phyloP scores from a whole-genome alignment of 768 basidiomycete genomes.

The Kwoniella sp. region DNA sequence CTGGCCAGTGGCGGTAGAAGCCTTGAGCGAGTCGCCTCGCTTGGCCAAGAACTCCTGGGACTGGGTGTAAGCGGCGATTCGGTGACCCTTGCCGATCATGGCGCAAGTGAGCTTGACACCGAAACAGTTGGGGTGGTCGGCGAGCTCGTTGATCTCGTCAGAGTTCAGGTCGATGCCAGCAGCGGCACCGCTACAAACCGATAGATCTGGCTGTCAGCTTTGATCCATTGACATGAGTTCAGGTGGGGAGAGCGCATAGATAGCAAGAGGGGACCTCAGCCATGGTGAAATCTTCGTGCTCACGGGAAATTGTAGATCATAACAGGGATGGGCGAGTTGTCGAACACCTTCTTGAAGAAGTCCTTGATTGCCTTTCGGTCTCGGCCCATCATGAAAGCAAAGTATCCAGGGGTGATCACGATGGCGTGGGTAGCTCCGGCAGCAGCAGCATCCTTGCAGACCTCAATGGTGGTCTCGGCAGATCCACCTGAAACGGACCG shows the following conservation, averaged over 20 bases:
- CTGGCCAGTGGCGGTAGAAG: conserved; percentile 50
- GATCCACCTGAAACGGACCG: conserved; percentile 61
- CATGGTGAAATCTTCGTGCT: too few relatives aligned
- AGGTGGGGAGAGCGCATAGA: too few relatives aligned
- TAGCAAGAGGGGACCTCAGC: too few relatives aligned
- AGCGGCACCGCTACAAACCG: conserved; percentile 49
- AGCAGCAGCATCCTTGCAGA: conserved; percentile 72
- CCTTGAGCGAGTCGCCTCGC: conserved; percentile 60
- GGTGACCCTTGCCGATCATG: conserved; percentile 78
- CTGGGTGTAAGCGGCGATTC: conserved; percentile 65
- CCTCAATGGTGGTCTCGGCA: conserved; percentile 70
- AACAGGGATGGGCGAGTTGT: conserved; percentile 61
- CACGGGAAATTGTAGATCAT: conserved; percentile 84
- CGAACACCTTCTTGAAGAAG: conserved; percentile 61
- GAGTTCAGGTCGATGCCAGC: conserved; percentile 82
- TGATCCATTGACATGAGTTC: background rate
- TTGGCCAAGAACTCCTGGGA: conserved; percentile 49
- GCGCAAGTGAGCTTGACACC: conserved; percentile 82
- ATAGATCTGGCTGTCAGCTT: conserved; percentile 2
- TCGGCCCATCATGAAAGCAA: conserved; percentile 65
- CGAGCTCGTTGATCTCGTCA: conserved; percentile 69
- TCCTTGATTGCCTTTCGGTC: conserved; percentile 52
- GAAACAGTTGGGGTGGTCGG: conserved; percentile 79
- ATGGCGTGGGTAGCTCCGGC: conserved; percentile 81
- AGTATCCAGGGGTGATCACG: conserved; percentile 61